Evolutionary conservation across 163 green algal genomes (phyloP), one percentile per base, ranked within the genome.

Genomic region (Chlorella variabilis): DNA sequence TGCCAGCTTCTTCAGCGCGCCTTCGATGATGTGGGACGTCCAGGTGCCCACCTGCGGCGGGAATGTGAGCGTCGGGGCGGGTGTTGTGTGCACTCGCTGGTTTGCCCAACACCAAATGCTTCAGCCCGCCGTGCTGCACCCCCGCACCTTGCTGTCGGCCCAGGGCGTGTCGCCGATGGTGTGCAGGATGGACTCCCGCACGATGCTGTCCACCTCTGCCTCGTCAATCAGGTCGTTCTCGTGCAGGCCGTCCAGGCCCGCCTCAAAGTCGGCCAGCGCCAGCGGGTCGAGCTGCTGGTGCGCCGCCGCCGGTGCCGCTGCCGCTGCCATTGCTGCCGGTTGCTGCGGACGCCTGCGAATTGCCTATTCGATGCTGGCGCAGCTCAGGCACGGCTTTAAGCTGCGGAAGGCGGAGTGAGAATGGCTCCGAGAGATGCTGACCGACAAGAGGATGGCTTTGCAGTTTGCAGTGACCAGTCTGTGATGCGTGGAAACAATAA

Each of bases 211-310:
- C 13, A 98, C 87, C 81, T 97, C 92, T 13, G 92, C 93, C 77
- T 94, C 92, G 51, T 97, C 92, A 34, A 97, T 89, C 17, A 97
- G 76, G 77, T 98, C 93, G 36, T 96, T 93, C 78, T 98, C 94
- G 0, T 89, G 87, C 20, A 97, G 86, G 0, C 89, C 89, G 58
- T 91, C 88, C 71, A 82, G 62, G 4, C 61, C 73, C 15, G 56
- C 73, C 54, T 80, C 73, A 31, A 80, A 80, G 1, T 69, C 54
- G 2, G 73, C 54, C 54, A 80, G 73, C 1, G 38, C 73, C 3
- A 80, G 56, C 56, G 38, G 27, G 56, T 80, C 73, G 27, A 48
- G 36, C n/a, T 41, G 59, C 6, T 11, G n/a, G 8, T 9, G 27
- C 4, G 38, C 27, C 27, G 38, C 36, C 27, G 56, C 29, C 73